Percentiles rank a stretch among this genome's conserved stretches.
Evolutionary conservation across 257 asterid species (phyloP).

Genomic region (Verbascum thapsus): DNA sequence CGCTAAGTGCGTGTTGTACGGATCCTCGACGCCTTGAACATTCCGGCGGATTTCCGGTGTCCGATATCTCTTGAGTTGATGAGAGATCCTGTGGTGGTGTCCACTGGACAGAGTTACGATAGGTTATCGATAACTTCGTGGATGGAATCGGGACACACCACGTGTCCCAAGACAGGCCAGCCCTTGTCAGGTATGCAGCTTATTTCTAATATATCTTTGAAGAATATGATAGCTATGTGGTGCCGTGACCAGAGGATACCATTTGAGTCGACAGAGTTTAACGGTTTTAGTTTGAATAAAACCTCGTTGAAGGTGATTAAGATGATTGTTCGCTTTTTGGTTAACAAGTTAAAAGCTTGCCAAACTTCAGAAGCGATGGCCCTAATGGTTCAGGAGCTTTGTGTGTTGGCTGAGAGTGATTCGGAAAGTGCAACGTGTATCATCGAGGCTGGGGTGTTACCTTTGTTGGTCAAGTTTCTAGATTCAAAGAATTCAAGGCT

Average conservation of each 20-base stretch:
- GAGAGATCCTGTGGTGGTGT: conserved; percentile 83
- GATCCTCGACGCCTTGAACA: conserved; percentile 65
- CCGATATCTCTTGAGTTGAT: conserved; percentile 79
- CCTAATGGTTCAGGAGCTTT: conserved; percentile 78
- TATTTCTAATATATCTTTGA: conserved; percentile 62
- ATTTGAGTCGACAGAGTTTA: conserved; percentile 51
- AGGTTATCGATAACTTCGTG: conserved; percentile 60
- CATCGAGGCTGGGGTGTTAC: conserved; percentile 78
- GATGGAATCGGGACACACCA: conserved; percentile 84
- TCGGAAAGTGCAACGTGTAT: conserved; percentile 77
- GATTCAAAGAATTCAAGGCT: conserved; percentile 58
- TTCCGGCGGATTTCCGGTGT: conserved; percentile 84
- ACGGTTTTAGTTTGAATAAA: conserved; percentile 45
- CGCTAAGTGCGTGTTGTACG: conserved; percentile 85
- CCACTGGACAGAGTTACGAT: conserved; percentile 90
- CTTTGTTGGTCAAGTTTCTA: conserved; percentile 55
- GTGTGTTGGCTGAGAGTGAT: conserved; percentile 71
- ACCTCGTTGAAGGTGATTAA: conserved; percentile 79
- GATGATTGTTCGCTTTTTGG: conserved; percentile 73
- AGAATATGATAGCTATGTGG: conserved; percentile 78
- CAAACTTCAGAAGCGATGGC: conserved; percentile 49
- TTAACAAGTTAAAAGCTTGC: conserved; percentile 56
- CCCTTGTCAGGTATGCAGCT: conserved; percentile 58
- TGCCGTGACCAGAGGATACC: conserved; percentile 82
- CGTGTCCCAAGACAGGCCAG: conserved; percentile 93